Evolutionary conservation across 352 stramenopile species (phyloP).

Genomic region (Elongisporangium senticosum): DNA sequence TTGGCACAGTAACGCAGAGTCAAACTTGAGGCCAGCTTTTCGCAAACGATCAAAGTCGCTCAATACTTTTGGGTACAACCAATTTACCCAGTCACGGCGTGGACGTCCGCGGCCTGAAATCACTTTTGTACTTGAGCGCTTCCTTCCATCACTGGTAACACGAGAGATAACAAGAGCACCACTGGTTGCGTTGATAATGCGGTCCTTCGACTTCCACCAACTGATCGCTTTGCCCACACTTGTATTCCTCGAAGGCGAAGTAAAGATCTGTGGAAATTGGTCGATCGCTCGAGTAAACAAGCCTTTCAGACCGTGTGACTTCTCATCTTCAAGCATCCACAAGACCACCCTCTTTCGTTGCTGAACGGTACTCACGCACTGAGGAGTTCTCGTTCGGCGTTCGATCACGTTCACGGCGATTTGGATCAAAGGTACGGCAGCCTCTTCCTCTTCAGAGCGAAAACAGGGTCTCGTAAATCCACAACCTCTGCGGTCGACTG

Average conservation of each 20-base stretch:
- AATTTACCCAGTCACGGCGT: slow-evolving; percentile 3
- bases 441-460: background rate
- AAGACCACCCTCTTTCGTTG: too few relatives aligned
- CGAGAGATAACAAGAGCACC: background rate
- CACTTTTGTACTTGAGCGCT: slow-evolving; percentile 2
- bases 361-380: too few relatives aligned
- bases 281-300: slow-evolving; percentile 7
- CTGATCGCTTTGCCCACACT: slow-evolving; percentile 10
- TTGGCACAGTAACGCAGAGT: slow-evolving; percentile 6
- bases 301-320: slow-evolving; percentile 2
- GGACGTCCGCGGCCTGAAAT: slow-evolving; percentile 1
- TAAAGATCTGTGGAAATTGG: slow-evolving; percentile 5
- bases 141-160: too few relatives aligned
- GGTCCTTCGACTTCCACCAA: slow-evolving; percentile 7
- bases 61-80: slow-evolving; percentile 4
- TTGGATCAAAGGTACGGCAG: background rate
- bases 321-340: slow-evolving; percentile 3
- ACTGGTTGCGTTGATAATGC: background rate
- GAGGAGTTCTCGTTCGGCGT: too few relatives aligned
- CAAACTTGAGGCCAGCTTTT: slow-evolving; percentile 7
- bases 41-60: slow-evolving; percentile 6
- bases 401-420: slow-evolving; percentile 3
- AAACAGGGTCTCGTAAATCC: background rate
- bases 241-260: slow-evolving; percentile 3
- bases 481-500: background rate